Evolutionary conservation across 257 asterid species (phyloP).

Genomic region (Gentiana dahurica): DNA sequence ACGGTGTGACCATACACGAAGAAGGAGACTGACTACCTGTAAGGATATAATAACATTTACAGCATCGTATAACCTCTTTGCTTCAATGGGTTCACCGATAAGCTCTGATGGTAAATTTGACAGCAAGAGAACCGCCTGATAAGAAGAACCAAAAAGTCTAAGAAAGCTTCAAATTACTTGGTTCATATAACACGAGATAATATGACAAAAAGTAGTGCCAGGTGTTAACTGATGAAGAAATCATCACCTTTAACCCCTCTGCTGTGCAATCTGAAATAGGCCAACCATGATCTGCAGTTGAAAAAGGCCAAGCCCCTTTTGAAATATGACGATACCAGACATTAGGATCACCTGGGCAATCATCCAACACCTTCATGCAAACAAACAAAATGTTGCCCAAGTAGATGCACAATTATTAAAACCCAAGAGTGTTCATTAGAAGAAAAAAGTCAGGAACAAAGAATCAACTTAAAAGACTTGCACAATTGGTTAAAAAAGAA

Average conservation of each 20-base stretch:
- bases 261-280: constrained; percentile 99
- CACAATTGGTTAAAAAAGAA: constrained; percentile 9
- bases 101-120: constrained; percentile 61
- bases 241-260: constrained; percentile 81
- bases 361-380: constrained; percentile 57
- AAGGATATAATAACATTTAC: constrained; percentile 83
- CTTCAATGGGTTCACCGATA: constrained; percentile 69
- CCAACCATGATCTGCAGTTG: constrained; percentile 99
- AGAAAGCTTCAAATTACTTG: constrained; percentile 2
- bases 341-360: constrained; percentile 78
- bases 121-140: constrained; percentile 62
- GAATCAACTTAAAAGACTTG: constrained; percentile 4
- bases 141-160: constrained; percentile 15
- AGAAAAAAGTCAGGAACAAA: constrained; percentile 2
- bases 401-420: constrained; percentile 12
- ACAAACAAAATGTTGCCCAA: constrained; percentile 11
- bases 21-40: constrained; percentile 44
- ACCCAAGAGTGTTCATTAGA: neutral
- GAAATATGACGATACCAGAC: constrained; percentile 93
- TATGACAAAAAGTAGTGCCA: no score
- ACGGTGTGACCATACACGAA: neutral
- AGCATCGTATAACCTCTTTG: constrained; percentile 61
- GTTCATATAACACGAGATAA: neutral
- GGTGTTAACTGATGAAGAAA: constrained; percentile 14
- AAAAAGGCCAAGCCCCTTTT: constrained; percentile 99